Base-by-base conservation (phyloP, 1,139 yeast species). In the Scheffersomyces illinoinensis region DNA sequence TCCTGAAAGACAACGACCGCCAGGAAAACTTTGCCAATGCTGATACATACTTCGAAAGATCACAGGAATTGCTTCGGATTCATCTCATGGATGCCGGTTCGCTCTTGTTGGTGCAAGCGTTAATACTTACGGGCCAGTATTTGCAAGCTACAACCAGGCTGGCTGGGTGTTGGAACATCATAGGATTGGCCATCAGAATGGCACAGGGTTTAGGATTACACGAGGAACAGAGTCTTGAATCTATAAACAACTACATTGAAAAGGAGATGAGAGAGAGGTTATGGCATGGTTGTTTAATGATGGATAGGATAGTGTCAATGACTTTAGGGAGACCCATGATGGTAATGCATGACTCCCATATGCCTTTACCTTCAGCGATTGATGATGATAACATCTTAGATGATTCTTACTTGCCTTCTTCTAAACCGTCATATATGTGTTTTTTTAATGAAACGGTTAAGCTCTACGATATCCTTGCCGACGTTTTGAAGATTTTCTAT, bases 61-160 rank as follows among this genome's bases (percentile, higher is more conserved):
- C 64, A 5, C 64, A 61, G 26, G 56, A 53, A 33, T 51, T 54
- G 18, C 53, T 62, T 26, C 33, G 58, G 21, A 61, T 61, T 39
- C 58, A 61, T 54, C 58, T 61, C 26, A 57, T 61, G 64, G 64
- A 62, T 26, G 57, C 59, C 21, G 64, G 64, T 4, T 62, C 64
- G 4, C 56, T 62, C 17, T 55, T 62, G 39, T 55, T 62, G 19
- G 64, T 62, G 12, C 64, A 62, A 47, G 64, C 64, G 20, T 54
- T 62, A 26, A 53, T 62, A 17, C 48, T 62, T 20, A 62, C 64
- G 14, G 64, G 64, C 4, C 64, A 62, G 47, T 62, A 59, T 54
- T 52, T 62, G 26, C 64, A 62, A 53, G 62, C 64, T 2, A 61
- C 62, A 20, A 57, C 64, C 7, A 56, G 64, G 23, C 62, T 61